Conservation (phyloP, 192 early-diverging fungal genomes). For the Coemansia sp. region DNA sequence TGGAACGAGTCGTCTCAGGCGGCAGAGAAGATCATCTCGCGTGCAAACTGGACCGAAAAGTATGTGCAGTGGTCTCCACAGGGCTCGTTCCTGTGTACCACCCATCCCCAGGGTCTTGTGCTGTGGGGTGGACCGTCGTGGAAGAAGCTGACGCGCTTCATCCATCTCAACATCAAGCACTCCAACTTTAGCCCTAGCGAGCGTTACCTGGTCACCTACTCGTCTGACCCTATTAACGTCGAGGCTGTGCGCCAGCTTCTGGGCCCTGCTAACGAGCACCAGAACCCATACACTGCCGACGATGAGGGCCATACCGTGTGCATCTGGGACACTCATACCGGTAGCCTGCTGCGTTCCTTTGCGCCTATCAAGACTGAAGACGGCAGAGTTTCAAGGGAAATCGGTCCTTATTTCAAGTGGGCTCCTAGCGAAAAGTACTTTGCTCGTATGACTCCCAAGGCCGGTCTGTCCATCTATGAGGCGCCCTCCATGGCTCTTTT, state of each 20-base stretch:
- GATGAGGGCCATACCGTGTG: slow-evolving; percentile 74
- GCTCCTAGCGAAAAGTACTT: slow-evolving; percentile 92
- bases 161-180: slow-evolving; percentile 84
- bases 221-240: slow-evolving; percentile 76
- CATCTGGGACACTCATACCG: slow-evolving; percentile 90
- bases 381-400: slow-evolving; percentile 53
- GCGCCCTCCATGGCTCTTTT: slow-evolving; percentile 89
- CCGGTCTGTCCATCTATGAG: slow-evolving; percentile 85
- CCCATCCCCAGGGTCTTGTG: slow-evolving; percentile 90
- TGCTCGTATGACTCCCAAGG: slow-evolving; percentile 75
- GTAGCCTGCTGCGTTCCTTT: slow-evolving; percentile 88
- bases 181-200: slow-evolving; percentile 96
- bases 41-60: slow-evolving; percentile 89
- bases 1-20: slow-evolving; percentile 88
- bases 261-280: slow-evolving; percentile 58
- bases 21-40: slow-evolving; percentile 60
- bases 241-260: slow-evolving; percentile 43
- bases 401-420: slow-evolving; percentile 96
- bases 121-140: slow-evolving; percentile 95
- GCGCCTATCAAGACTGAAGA: slow-evolving; percentile 53
- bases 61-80: slow-evolving; percentile 93
- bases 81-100: slow-evolving; percentile 89
- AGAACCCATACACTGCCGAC: slow-evolving; percentile 61
- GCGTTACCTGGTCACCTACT: slow-evolving; percentile 87
- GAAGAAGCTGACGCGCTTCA: slow-evolving; percentile 87